phyloP scores from a whole-genome alignment of 345 rosid species.

The Physaria fendleri region DNA sequence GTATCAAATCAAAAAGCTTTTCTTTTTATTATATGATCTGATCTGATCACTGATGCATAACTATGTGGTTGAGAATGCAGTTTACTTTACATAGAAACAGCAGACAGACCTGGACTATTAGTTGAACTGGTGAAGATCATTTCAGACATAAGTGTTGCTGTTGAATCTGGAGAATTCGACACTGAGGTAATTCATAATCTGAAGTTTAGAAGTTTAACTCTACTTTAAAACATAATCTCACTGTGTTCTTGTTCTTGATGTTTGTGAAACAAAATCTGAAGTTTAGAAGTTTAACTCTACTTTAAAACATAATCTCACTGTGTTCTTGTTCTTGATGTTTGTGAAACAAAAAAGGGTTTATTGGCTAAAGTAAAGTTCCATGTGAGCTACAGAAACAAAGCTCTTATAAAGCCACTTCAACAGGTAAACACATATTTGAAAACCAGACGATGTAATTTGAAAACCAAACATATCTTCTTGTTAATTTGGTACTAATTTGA shows the following conservation, averaged over 20 bases:
- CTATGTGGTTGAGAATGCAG: slow-evolving; percentile 34
- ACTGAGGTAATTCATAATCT: slow-evolving; percentile 55
- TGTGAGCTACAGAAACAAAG: slow-evolving; percentile 77
- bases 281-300: no score
- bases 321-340: no score
- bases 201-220: neutral
- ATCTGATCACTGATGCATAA: neutral
- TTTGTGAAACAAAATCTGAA: neutral
- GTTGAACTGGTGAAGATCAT: slow-evolving; percentile 82
- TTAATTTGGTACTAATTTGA: no score
- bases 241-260: no score
- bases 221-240: no score
- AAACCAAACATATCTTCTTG: no score
- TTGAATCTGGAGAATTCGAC: slow-evolving; percentile 96
- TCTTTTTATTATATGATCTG: neutral
- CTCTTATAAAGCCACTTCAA: slow-evolving; percentile 88
- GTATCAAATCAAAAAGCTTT: neutral
- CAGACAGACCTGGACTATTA: slow-evolving; percentile 92
- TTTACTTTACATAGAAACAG: slow-evolving; percentile 82
- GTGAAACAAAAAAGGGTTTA: slow-evolving; percentile 47
- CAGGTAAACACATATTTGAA: slow-evolving; percentile 42
- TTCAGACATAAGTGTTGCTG: slow-evolving; percentile 68
- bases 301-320: no score
- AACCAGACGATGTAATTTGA: no score
- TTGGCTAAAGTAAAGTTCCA: slow-evolving; percentile 96